A percentile compares a stretch with the other conserved stretches of the same genome.
Evolutionary conservation across 1,139 yeast species (phyloP).

Genomic region (Nematodospora anomalae): DNA sequence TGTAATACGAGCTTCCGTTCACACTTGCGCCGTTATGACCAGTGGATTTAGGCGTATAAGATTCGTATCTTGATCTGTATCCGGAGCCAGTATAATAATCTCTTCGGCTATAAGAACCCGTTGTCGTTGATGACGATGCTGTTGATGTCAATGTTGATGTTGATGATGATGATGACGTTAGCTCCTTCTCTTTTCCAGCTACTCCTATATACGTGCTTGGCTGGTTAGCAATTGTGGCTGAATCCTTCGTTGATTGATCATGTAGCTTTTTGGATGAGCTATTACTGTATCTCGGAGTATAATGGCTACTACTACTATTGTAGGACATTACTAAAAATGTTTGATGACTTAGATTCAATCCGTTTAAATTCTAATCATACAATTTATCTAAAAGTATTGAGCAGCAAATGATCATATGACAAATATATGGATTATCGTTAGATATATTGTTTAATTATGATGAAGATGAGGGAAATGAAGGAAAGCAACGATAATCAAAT

Average conservation of each 20-base stretch:
- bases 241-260: conserved; percentile 6
- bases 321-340: conserved; percentile 13
- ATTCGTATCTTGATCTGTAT: conserved; percentile 15
- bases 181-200: conserved; percentile 3
- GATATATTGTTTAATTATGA: too few relatives aligned
- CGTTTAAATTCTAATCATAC: too few relatives aligned
- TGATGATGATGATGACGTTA: conserved; percentile 1
- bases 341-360: too few relatives aligned
- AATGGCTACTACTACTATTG: conserved; percentile 15
- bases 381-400: too few relatives aligned
- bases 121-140: conserved; percentile 3
- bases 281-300: conserved; percentile 17
- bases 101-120: conserved; percentile 11
- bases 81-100: conserved; percentile 17
- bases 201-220: conserved; percentile 8
- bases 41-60: conserved; percentile 10
- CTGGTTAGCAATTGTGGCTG: conserved; percentile 1
- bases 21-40: conserved; percentile 4
- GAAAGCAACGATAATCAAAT: too few relatives aligned
- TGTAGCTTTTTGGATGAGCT: conserved; percentile 8
- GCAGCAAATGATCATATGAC: conserved; percentile 13
- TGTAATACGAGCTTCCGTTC: conserved; percentile 5
- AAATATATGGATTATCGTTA: too few relatives aligned
- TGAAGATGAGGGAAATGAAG: too few relatives aligned
- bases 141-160: conserved; percentile 3